Evolutionary conservation across 176 grass and related monocot genomes (phyloP), one percentile per base, ranked within the genome.

Genomic region (Paspalum notatum): DNA sequence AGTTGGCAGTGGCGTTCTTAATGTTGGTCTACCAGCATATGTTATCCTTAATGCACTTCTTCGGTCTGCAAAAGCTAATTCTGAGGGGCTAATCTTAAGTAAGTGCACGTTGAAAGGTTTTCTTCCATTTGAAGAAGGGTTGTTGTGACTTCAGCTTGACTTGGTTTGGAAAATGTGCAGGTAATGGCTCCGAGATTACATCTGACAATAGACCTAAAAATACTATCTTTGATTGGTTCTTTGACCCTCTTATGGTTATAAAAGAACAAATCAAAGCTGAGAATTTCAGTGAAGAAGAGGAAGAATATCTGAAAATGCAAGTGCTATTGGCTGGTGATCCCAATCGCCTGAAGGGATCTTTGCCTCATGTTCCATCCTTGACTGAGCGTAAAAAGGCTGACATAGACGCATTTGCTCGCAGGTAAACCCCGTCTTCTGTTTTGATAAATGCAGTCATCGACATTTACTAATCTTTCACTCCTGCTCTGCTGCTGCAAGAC

Each of bases 261-360:
- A 99, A 95, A 84, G 92, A 99, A 20, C 96, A 99, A 85, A 93
- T 99, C 14, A 93, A 88, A 86, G 93, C 96, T 20, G 84, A 95
- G 53, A 90, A 95, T 68, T 88, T 95, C 62, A 82, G 82, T 3
- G 88, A 90, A 80, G 90, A 93, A 24, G 93, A 95, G 84, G 92
- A 99, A 77, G 79, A 85, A n/a, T 99, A 95, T 77, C 88, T 99
- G 17, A 91, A 84, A 83, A 91, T 77, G 68, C 59, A 86, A 72
- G 89, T 99, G 11, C 77, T 99, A 58, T 77, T 93, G 58, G 60
- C 86, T 84, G 93, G 92, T 49, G 93, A 91, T 59, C 82, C 84
- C 1, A 77, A 68, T 84, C 80, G 80, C 18, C 52, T 88, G 27
- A 95, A 93, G 68, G 79, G 64, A 52, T 67, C 86, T 58, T 79